These are phyloP conservation scores for Xylaria sp. DNA, from an alignment of 495 filamentous ascomycete species.

Conservation along the genomic window DNA sequence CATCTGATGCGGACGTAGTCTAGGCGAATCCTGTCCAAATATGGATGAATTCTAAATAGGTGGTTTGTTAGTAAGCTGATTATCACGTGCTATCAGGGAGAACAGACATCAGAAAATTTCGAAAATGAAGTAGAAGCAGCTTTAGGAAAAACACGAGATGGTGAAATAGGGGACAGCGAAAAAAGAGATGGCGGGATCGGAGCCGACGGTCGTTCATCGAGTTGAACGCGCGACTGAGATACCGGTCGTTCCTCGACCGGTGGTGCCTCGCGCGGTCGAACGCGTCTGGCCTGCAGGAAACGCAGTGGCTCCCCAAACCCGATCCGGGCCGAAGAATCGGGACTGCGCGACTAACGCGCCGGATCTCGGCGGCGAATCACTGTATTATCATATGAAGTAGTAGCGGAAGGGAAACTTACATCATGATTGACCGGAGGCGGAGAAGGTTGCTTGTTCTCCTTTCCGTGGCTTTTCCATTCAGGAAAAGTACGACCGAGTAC, in stretches of 20 bases:
- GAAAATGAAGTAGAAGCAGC: not conserved
- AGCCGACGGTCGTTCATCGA: not conserved
- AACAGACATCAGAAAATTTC: constrained; percentile 24
- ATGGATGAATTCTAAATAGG: constrained; percentile 22
- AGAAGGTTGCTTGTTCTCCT: constrained; percentile 20
- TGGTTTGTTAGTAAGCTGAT: constrained; percentile 1
- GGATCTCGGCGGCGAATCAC: constrained; percentile 18
- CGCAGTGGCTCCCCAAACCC: constrained; percentile 2
- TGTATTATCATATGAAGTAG: constrained; percentile 9
- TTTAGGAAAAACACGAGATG: not conserved
- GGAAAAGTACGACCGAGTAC: constrained; percentile 68
- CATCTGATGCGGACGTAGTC: constrained; percentile 34
- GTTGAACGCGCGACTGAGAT: not conserved
- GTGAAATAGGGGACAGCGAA: too few relatives aligned
- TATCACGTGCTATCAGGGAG: not conserved
- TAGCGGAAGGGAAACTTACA: constrained; percentile 17
- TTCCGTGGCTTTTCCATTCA: constrained; percentile 50
- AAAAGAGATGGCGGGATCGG: not conserved
- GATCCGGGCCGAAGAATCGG: not conserved
- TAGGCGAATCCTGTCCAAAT: constrained; percentile 22
- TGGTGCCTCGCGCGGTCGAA: constrained; percentile 7
- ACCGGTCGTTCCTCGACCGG: not conserved
- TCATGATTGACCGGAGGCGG: constrained; percentile 1
- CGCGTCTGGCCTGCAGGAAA: not conserved
- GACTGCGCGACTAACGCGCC: constrained; percentile 26